phyloP scores from a whole-genome alignment of 352 stramenopile genomes.

The Phytophthora kernoviae region DNA sequence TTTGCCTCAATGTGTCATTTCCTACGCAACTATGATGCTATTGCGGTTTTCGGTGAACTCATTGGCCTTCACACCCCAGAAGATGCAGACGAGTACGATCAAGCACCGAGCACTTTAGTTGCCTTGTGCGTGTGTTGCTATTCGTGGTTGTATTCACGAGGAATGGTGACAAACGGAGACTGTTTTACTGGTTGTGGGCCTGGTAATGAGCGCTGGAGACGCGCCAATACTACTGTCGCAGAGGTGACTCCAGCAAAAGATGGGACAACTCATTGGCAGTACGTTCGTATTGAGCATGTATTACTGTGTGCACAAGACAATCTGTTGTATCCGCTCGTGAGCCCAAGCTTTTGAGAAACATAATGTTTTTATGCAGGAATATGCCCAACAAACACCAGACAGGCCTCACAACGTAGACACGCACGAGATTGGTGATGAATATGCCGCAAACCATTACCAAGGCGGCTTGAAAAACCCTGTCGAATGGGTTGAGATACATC shows the following conservation, averaged over 20 bases:
- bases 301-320: constrained; percentile 74
- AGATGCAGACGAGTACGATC: constrained; percentile 33
- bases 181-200: constrained; percentile 15
- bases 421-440: constrained; percentile 5
- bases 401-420: constrained; percentile 11
- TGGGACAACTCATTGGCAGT: constrained; percentile 61
- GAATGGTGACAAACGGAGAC: constrained; percentile 62
- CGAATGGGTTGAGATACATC: constrained; percentile 64
- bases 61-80: constrained; percentile 46
- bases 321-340: constrained; percentile 72
- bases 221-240: not conserved
- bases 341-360: constrained; percentile 62
- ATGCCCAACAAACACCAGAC: constrained; percentile 41
- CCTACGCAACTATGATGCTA: constrained; percentile 50
- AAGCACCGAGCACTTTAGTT: constrained; percentile 52
- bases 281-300: constrained; percentile 53
- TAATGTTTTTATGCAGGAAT: constrained; percentile 62
- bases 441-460: not conserved
- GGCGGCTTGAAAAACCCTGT: too few species aligned
- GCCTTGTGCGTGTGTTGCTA: constrained; percentile 62
- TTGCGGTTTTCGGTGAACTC: constrained; percentile 76
- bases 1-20: constrained; percentile 66
- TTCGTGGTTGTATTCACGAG: constrained; percentile 62
- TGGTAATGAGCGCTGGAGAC: constrained; percentile 3
- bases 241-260: constrained; percentile 22